phyloP scores from a whole-genome alignment of 139 green algal genomes.

The Microglena sp. region DNA sequence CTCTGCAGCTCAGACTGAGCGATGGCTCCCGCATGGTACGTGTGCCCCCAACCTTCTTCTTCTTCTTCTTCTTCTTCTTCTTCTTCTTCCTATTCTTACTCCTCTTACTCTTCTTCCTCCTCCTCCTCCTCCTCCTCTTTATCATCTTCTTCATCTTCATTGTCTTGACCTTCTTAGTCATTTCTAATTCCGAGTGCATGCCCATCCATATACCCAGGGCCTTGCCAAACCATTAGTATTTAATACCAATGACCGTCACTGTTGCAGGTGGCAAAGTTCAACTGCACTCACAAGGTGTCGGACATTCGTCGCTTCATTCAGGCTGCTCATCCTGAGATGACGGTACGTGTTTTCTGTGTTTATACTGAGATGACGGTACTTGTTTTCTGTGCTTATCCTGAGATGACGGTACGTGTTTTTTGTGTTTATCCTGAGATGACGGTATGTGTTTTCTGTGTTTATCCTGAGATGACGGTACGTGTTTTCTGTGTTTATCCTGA shows the following conservation, averaged over 20 bases:
- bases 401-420: too few species aligned
- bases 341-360: conserved; percentile 9
- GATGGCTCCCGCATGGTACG: conserved; percentile 66
- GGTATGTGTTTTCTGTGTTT: too few species aligned
- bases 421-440: too few species aligned
- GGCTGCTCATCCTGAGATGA: conserved; percentile 49
- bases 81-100: background rate
- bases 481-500: too few species aligned
- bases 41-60: background rate
- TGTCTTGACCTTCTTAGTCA: background rate
- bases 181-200: background rate
- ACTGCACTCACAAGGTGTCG: conserved; percentile 62
- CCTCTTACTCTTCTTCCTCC: background rate
- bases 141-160: background rate
- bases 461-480: too few species aligned
- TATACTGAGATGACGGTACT: background rate
- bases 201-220: background rate
- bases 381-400: background rate
- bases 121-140: background rate
- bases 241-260: too few species aligned
- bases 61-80: background rate
- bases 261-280: conserved; percentile 65
- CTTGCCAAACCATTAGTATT: background rate
- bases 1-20: conserved; percentile 72
- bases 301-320: conserved; percentile 79